phyloP scores from a whole-genome alignment of 495 filamentous ascomycete species.

The Penicillium mononematosum region DNA sequence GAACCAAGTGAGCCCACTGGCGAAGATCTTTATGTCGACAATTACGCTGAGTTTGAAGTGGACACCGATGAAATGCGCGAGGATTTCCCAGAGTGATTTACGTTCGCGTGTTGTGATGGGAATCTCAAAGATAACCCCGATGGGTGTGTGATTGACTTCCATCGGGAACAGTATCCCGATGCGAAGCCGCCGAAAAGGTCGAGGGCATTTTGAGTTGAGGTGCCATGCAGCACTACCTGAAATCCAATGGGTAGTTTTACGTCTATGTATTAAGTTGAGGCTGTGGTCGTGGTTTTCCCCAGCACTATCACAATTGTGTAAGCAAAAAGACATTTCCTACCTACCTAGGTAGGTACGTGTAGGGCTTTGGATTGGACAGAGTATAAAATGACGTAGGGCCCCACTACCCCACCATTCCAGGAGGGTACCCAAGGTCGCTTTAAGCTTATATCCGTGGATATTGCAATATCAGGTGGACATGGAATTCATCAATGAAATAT shows the following conservation, averaged over 20 bases:
- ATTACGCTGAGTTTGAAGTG: background rate
- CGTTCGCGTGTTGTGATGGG: background rate
- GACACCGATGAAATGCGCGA: background rate
- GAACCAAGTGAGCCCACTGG: background rate
- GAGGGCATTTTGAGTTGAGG: background rate
- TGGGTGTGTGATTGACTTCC: conserved; percentile 1
- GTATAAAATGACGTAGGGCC: too few relatives aligned
- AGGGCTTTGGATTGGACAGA: too few relatives aligned
- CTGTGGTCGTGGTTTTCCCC: too few relatives aligned
- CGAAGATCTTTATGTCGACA: background rate
- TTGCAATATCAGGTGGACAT: too few relatives aligned
- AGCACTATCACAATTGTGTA: too few relatives aligned
- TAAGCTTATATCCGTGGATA: too few relatives aligned
- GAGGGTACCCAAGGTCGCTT: too few relatives aligned
- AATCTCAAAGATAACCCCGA: conserved; percentile 1
- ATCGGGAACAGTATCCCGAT: conserved; percentile 2
- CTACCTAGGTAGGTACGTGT: too few relatives aligned
- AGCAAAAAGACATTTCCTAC: too few relatives aligned
- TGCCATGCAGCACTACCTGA: background rate
- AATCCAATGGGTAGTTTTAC: background rate
- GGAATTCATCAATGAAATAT: too few relatives aligned
- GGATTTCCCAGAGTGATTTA: conserved; percentile 1
- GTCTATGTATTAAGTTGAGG: too few relatives aligned
- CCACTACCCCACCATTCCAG: too few relatives aligned
- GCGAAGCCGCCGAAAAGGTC: background rate